Percentiles rank a stretch among this genome's conserved stretches.
Evolutionary conservation across 306 rosid species (phyloP).

Genomic region (Trifolium repens): DNA sequence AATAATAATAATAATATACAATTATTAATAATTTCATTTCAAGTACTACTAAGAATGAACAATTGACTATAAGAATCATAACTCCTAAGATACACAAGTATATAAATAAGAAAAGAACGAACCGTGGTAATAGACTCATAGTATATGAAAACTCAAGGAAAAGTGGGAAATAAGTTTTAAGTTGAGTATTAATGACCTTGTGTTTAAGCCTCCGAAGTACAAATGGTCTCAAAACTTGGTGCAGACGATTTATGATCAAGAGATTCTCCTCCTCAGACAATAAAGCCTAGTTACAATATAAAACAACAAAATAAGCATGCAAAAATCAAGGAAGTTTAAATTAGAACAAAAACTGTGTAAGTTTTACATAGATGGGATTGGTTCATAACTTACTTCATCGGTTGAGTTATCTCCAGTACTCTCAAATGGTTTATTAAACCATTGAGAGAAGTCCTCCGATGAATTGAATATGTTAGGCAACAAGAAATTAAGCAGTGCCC

Average conservation of each 20-base stretch:
- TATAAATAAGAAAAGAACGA: slow-evolving; percentile 27
- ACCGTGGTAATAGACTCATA: not conserved
- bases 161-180: slow-evolving; percentile 24
- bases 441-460: slow-evolving; percentile 95
- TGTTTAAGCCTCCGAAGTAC: slow-evolving; percentile 98
- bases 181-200: slow-evolving; percentile 65
- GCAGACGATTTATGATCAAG: slow-evolving; percentile 96
- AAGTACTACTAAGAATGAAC: slow-evolving; percentile 29
- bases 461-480: slow-evolving; percentile 97
- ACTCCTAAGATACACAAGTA: slow-evolving; percentile 3
- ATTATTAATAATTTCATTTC: slow-evolving; percentile 11
- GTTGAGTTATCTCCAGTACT: slow-evolving; percentile 89
- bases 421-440: slow-evolving; percentile 99
- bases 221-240: slow-evolving; percentile 98
- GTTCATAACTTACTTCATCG: slow-evolving; percentile 71
- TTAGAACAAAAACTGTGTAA: slow-evolving; percentile 10
- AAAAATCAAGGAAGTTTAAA: slow-evolving; percentile 35
- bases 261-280: slow-evolving; percentile 99
- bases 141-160: slow-evolving; percentile 28
- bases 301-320: slow-evolving; percentile 32
- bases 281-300: slow-evolving; percentile 67
- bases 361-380: slow-evolving; percentile 30
- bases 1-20: not conserved
- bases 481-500: slow-evolving; percentile 98
- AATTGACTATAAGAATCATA: slow-evolving; percentile 17